phyloP scores from a whole-genome alignment of 352 stramenopile genomes.

The Halophytophthora batemanensis region DNA sequence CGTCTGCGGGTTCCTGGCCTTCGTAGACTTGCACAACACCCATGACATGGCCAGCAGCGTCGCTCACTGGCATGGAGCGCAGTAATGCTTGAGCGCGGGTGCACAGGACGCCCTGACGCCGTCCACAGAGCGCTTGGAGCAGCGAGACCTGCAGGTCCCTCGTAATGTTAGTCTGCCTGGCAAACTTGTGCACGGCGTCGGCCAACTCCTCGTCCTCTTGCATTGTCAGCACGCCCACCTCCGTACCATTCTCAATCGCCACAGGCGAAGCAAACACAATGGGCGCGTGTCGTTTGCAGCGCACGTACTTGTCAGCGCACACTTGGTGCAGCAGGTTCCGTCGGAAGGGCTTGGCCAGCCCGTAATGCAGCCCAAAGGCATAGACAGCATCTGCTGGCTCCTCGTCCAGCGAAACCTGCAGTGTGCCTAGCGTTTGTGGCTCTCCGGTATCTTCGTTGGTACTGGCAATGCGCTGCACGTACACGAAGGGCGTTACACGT shows the following conservation, averaged over 20 bases:
- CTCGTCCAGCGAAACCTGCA: constrained; percentile 47
- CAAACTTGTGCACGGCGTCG: constrained; percentile 63
- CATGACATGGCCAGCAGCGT: constrained; percentile 25
- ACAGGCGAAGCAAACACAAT: constrained; percentile 58
- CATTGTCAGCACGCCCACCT: constrained; percentile 34
- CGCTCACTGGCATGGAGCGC: constrained; percentile 38
- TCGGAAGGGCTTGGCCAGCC: constrained; percentile 35
- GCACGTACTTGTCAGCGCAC: constrained; percentile 51
- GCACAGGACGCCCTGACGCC: constrained; percentile 45
- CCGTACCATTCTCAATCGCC: constrained; percentile 42
- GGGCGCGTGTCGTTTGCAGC: constrained; percentile 39
- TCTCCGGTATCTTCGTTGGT: constrained; percentile 8
- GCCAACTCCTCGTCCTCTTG: constrained; percentile 68
- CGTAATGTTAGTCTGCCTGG: constrained; percentile 47
- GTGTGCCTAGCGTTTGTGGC: constrained; percentile 30
- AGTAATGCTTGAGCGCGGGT: constrained; percentile 58
- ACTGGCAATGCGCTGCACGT: constrained; percentile 38
- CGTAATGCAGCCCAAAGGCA: constrained; percentile 36
- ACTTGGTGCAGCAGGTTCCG: constrained; percentile 44
- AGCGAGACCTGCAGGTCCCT: constrained; percentile 40
- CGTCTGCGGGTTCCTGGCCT: constrained; percentile 69
- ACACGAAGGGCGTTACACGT: constrained; percentile 46
- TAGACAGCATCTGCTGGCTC: constrained; percentile 58
- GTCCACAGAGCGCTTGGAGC: constrained; percentile 54
- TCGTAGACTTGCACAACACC: constrained; percentile 60